Base-by-base conservation (phyloP, 2,329 filamentous ascomycete species). In the Scleromitrula shiraiana region DNA sequence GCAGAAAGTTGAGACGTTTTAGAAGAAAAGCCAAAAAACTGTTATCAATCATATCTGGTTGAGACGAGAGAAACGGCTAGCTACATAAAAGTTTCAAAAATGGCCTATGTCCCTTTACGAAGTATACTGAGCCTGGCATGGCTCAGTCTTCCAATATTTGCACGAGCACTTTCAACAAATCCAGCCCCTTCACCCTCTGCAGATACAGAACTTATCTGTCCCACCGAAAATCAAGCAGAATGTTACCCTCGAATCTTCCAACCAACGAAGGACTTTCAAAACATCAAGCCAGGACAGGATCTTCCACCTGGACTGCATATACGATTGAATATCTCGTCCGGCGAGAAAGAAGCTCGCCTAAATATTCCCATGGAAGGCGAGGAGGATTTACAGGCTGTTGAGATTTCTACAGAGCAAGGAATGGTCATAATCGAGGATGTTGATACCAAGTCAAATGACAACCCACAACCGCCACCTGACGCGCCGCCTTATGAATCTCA, bases 181-280 rank as follows among this genome's bases (percentile, higher is more conserved):
- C 48, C 53, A 22, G 46, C 53, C 35, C 23, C 50, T 19, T 59
- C 60, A 14, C 52, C 57, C 29, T 24, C 54, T 12, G 54, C 68
- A 50, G 66, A 73, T 27, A 59, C 64, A n/a, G 75, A 82, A 33
- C 65, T 84, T 46, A 83, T 86, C 63, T 86, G 82, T 56, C 78
- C 82, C 62, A 78, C 76, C 35, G 67, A 72, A 40, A 71, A 82
- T 56, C 67, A 71, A 0, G 64, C 71, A 38, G 80, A 83, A 50
- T 86, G 82, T 63, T 86, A 86, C 55, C 80, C 82, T 1, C 74
- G 72, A 40, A 53, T 82, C 2, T 86, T 86, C 52, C 69, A 75
- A 47, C 70, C 82, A 1, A 85, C 81, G 1, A 67, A 80, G 40
- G 73, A 83, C 49, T 86, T 85, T 54, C 80, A 83, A 62, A 59